Conservation (phyloP, 2,329 filamentous ascomycete species). For the Cladosporium sp. region DNA sequence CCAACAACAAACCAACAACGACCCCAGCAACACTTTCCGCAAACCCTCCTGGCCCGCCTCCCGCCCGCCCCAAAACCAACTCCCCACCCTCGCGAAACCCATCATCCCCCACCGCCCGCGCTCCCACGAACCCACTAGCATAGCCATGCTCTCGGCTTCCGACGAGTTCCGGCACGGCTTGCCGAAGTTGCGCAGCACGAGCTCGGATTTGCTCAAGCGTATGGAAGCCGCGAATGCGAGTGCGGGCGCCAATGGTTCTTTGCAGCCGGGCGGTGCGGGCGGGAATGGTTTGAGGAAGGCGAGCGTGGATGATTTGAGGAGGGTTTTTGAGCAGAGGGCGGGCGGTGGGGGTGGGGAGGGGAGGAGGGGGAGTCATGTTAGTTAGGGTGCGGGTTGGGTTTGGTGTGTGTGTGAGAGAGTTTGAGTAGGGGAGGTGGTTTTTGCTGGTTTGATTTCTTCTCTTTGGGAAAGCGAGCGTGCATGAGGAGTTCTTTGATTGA, state of each 20-base stretch:
- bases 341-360: constrained; percentile 28
- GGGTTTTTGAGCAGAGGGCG: constrained; percentile 46
- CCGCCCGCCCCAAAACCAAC: constrained; percentile 15
- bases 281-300: constrained; percentile 42
- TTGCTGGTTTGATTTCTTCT: no score
- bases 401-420: no score
- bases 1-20: neutral
- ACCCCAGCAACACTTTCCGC: constrained; percentile 20
- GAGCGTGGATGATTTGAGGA: constrained; percentile 44
- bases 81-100: constrained; percentile 23
- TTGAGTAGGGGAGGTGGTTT: no score
- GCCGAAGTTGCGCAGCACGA: constrained; percentile 32
- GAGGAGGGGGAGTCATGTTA: neutral
- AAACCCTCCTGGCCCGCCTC: constrained; percentile 32
- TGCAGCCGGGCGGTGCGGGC: constrained; percentile 11
- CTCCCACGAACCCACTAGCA: constrained; percentile 4
- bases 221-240: constrained; percentile 31
- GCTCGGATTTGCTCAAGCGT: constrained; percentile 40
- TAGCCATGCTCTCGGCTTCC: constrained; percentile 1
- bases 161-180: constrained; percentile 9
- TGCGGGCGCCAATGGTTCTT: neutral
- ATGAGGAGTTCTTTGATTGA: no score
- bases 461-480: no score
- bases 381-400: no score
- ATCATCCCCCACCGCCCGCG: constrained; percentile 6